A percentile compares a stretch with the other conserved stretches of the same genome.
phyloP scores from a whole-genome alignment of 306 rosid species.

The Alnus rubra region DNA sequence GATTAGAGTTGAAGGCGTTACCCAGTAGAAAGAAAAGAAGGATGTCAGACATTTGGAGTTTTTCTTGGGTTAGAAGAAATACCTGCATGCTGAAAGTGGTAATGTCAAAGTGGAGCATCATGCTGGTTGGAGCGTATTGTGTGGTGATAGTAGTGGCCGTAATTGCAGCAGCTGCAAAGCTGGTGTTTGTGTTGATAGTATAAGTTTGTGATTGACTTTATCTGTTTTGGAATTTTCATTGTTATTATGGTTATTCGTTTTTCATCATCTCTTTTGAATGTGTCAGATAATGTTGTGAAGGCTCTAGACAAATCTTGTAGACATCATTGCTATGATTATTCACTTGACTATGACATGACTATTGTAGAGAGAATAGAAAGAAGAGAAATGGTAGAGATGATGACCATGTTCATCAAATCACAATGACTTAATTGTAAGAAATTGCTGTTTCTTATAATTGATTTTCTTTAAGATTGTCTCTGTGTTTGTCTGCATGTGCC shows the following conservation, averaged over 20 bases:
- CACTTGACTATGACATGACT: not conserved
- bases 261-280: not conserved
- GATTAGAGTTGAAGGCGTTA: conserved; percentile 7
- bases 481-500: not conserved
- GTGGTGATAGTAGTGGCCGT: not conserved
- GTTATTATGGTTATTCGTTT: not conserved
- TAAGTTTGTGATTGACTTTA: too few relatives aligned
- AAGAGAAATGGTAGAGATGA: not conserved
- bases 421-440: not conserved
- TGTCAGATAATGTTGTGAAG: not conserved
- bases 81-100: conserved; percentile 9
- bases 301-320: not conserved
- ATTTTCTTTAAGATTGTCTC: not conserved
- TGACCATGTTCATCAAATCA: not conserved
- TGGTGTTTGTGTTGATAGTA: too few relatives aligned
- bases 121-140: not conserved
- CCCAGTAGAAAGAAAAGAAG: conserved; percentile 8
- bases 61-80: conserved; percentile 20
- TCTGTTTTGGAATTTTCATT: not conserved
- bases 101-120: conserved; percentile 14
- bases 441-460: not conserved
- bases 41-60: conserved; percentile 10
- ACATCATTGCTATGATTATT: not conserved
- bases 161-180: not conserved
- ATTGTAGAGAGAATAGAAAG: not conserved